A percentile compares a stretch with the other conserved stretches of the same genome.
Evolutionary conservation across 805 yeast genomes (phyloP).

Genomic region (Lipomyces kockii): DNA sequence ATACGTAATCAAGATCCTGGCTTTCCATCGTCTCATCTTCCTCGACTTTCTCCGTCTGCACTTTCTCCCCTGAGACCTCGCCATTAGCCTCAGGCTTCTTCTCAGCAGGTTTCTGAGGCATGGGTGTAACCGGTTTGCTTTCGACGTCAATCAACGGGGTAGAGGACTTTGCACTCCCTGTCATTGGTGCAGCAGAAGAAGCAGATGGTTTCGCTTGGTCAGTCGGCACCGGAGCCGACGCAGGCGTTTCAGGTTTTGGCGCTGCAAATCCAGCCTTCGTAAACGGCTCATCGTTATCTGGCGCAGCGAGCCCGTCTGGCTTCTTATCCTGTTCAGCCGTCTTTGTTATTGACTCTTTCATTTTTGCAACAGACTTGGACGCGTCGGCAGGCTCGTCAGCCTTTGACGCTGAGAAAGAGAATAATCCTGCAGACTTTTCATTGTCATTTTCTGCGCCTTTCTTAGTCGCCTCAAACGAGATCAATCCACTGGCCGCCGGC

Average conservation of each 20-base stretch:
- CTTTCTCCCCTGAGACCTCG: neutral
- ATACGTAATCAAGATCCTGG: slow-evolving; percentile 2
- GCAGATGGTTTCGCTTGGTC: neutral
- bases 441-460: no score
- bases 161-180: neutral
- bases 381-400: neutral
- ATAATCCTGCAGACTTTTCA: no score
- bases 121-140: neutral
- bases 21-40: slow-evolving; percentile 6
- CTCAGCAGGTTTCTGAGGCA: neutral
- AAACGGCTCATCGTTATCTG: neutral
- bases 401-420: neutral
- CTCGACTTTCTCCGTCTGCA: slow-evolving; percentile 6
- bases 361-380: neutral
- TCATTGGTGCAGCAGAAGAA: neutral
- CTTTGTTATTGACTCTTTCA: neutral
- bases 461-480: no score
- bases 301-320: neutral
- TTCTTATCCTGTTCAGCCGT: neutral
- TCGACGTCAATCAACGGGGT: neutral
- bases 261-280: neutral
- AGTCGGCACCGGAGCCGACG: neutral
- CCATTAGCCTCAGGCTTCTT: neutral
- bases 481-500: no score
- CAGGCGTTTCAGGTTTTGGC: neutral